These are phyloP conservation scores for Symbiotaphrina buchneri DNA, from an alignment of 495 filamentous ascomycete genomes.

Conservation along the genomic window DNA sequence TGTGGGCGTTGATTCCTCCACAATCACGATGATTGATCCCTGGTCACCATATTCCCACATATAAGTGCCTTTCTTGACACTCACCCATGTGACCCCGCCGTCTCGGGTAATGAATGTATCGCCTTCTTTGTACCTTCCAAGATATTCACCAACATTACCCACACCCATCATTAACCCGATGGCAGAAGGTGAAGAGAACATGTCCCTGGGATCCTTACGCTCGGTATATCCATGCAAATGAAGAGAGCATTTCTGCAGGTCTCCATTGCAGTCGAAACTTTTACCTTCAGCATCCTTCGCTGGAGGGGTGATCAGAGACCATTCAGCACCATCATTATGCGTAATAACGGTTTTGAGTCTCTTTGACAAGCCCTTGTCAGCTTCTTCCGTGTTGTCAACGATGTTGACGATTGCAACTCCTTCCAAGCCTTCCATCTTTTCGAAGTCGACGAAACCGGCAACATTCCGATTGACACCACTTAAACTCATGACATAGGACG, in stretches of 20 bases:
- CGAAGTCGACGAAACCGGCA: constrained; percentile 72
- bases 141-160: constrained; percentile 68
- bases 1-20: constrained; percentile 35
- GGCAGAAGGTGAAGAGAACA: constrained; percentile 69
- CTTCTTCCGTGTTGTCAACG: constrained; percentile 45
- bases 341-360: constrained; percentile 74
- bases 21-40: constrained; percentile 76
- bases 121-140: constrained; percentile 32
- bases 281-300: constrained; percentile 44
- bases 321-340: constrained; percentile 85
- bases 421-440: constrained; percentile 80
- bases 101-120: constrained; percentile 78
- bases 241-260: constrained; percentile 48
- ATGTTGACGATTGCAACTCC: constrained; percentile 75
- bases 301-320: constrained; percentile 51
- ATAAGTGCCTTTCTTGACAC: constrained; percentile 63
- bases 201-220: constrained; percentile 51
- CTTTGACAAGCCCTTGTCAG: constrained; percentile 43
- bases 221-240: constrained; percentile 93
- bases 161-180: constrained; percentile 79
- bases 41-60: constrained; percentile 91
- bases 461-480: constrained; percentile 54
- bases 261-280: constrained; percentile 38
- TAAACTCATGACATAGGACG: constrained; percentile 70
- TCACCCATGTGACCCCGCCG: constrained; percentile 72